These are phyloP conservation scores for Boletus sp. DNA, from an alignment of 1,284 basidiomycete species.

Conservation along the genomic window DNA sequence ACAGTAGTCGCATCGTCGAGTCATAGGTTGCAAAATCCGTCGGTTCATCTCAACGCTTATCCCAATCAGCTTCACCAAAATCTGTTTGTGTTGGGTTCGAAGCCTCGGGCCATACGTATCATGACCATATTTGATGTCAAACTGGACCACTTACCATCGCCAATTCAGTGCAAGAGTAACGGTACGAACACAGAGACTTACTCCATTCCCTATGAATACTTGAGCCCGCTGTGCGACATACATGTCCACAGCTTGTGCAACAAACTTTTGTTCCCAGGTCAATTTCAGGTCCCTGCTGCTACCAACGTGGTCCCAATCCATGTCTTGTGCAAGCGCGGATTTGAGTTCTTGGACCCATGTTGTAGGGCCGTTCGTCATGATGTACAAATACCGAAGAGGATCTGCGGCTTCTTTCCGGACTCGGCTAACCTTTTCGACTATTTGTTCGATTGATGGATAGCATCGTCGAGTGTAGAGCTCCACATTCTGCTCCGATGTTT, in stretches of 20 bases:
- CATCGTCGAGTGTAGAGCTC: constrained; percentile 38
- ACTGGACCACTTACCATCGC: constrained; percentile 48
- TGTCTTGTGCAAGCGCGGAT: constrained; percentile 31
- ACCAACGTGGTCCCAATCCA: constrained; percentile 21
- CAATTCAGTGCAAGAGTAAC: constrained; percentile 4
- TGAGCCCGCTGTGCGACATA: constrained; percentile 41
- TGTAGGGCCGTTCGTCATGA: constrained; percentile 53
- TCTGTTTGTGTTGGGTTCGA: constrained; percentile 23
- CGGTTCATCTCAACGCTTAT: neutral
- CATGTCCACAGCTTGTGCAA: constrained; percentile 44
- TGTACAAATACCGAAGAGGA: constrained; percentile 37
- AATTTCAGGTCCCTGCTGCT: constrained; percentile 37
- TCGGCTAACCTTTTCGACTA: constrained; percentile 35
- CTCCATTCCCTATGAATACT: constrained; percentile 44
- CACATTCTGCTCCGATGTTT: constrained; percentile 22
- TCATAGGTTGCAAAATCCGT: neutral
- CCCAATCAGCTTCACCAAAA: constrained; percentile 22
- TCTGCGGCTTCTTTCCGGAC: constrained; percentile 27
- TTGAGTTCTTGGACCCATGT: constrained; percentile 47
- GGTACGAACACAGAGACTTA: constrained; percentile 6
- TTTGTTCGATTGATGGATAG: constrained; percentile 40
- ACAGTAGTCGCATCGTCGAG: neutral
- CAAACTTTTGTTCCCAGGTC: constrained; percentile 38
- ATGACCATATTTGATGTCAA: constrained; percentile 51
- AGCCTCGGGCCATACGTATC: constrained; percentile 39